A percentile compares a stretch with the other conserved stretches of the same genome.
Conservation (phyloP, 805 yeast genomes). For the Sugiyamaella marilandica region DNA sequence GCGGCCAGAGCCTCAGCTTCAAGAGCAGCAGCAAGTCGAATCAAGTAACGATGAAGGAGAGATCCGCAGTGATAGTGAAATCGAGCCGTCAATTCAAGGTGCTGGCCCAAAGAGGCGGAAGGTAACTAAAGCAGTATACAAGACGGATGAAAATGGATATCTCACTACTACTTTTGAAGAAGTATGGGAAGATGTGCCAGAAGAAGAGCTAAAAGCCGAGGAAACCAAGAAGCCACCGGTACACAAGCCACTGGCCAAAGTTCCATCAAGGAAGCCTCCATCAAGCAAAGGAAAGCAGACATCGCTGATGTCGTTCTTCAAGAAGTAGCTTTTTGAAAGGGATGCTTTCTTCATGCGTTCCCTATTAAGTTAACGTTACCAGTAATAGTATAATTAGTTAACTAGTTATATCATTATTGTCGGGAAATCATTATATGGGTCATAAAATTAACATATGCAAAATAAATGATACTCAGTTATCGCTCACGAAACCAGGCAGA, state of each 20-base stretch:
- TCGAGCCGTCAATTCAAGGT: neutral
- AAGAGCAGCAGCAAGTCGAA: neutral
- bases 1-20: neutral
- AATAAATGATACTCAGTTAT: neutral
- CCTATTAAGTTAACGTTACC: no score
- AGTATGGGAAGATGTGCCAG: slow-evolving; percentile 17
- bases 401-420: neutral
- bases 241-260: slow-evolving; percentile 5
- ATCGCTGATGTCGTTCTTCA: slow-evolving; percentile 19
- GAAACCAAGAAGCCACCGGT: neutral
- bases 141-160: slow-evolving; percentile 16
- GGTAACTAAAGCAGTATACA: slow-evolving; percentile 14
- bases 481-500: slow-evolving; percentile 9
- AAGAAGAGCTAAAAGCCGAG: slow-evolving; percentile 4
- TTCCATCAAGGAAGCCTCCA: slow-evolving; percentile 11
- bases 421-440: neutral
- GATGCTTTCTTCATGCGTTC: neutral
- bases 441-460: neutral
- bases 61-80: neutral
- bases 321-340: slow-evolving; percentile 7
- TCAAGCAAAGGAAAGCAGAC: slow-evolving; percentile 10
- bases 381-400: neutral
- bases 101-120: slow-evolving; percentile 9
- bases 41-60: no score
- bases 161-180: slow-evolving; percentile 16